Evolutionary conservation across 2,329 filamentous ascomycete genomes (phyloP), one percentile per base, ranked within the genome.

Genomic region (Coleophoma eucalyptorum): DNA sequence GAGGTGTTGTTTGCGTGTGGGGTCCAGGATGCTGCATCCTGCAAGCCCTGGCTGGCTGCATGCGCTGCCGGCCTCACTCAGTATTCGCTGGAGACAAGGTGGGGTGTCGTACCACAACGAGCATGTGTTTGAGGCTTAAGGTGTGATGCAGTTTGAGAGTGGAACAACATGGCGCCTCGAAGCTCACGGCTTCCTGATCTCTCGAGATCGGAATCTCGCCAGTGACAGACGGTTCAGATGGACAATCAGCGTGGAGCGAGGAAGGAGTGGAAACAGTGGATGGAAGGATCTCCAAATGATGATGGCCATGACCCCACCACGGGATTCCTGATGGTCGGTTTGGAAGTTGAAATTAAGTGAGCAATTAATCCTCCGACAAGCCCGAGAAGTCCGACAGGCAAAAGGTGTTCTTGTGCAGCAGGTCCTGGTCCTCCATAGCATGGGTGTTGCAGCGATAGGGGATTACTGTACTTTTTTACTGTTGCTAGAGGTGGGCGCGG

Each of bases 331-430:
- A 33, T 26, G 26, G 31, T 26, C 20, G 42, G 42, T 33, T 13
- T 44, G 42, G 16, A 33, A 44, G 16, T 26, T 26, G 20, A 44
- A 44, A 44, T 44, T 31, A 44, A 44, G 42, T 44, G 26, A 44
- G 42, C 31, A 44, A 44, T 44, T 44, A 44, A 44, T 44, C 12
- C 42, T 44, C 42, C 42, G 42, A 44, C 5, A 26, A 44, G 40
- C n/a, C 42, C 42, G 42, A 44, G n/a, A 44, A 15, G 42, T 33
- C 42, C 42, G 42, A 16, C 16, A 32, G 42, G 26, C 26, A 44
- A 16, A 42, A 26, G 26, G 26, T 26, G 26, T 26, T 26, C 26
- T 26, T 26, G 26, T 26, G 26, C n/a, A n/a, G n/a, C n/a, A n/a
- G n/a, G n/a, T n/a, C n/a, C n/a, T n/a, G n/a, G n/a, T n/a, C 26